A percentile compares a stretch with the other conserved stretches of the same genome.
Evolutionary conservation across 257 asterid species (phyloP).

Genomic region (Voacanga thouarsii): DNA sequence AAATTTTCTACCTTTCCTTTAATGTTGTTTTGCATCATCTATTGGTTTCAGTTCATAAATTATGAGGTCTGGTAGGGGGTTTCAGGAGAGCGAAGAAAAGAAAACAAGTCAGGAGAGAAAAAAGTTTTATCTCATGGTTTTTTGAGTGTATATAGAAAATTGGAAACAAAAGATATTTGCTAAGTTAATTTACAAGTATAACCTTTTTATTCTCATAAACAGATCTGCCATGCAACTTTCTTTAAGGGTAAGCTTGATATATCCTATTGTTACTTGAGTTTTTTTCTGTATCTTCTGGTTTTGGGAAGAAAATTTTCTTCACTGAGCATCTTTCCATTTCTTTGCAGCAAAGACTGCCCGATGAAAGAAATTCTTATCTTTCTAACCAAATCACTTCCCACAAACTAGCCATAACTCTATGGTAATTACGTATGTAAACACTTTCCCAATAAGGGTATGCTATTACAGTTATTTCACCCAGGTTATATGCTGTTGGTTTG

Average conservation of each 20-base stretch:
- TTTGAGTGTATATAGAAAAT: not conserved
- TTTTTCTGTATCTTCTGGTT: too few relatives aligned
- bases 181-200: not conserved
- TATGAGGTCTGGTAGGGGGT: not conserved
- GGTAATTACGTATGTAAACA: not conserved
- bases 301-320: too few relatives aligned
- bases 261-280: not conserved
- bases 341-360: not conserved
- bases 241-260: not conserved
- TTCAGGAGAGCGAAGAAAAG: not conserved
- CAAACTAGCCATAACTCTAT: not conserved
- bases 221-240: not conserved
- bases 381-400: not conserved
- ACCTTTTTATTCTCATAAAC: not conserved
- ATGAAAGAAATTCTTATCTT: not conserved
- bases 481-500: not conserved
- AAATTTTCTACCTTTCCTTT: not conserved
- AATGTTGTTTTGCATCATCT: not conserved
- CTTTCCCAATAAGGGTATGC: not conserved
- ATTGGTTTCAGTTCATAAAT: not conserved
- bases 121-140: not conserved
- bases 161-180: not conserved
- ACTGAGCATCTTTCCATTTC: not conserved
- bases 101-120: not conserved
- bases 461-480: not conserved